Evolutionary conservation across 306 rosid species (phyloP).

Genomic region (Datisca glomerata): DNA sequence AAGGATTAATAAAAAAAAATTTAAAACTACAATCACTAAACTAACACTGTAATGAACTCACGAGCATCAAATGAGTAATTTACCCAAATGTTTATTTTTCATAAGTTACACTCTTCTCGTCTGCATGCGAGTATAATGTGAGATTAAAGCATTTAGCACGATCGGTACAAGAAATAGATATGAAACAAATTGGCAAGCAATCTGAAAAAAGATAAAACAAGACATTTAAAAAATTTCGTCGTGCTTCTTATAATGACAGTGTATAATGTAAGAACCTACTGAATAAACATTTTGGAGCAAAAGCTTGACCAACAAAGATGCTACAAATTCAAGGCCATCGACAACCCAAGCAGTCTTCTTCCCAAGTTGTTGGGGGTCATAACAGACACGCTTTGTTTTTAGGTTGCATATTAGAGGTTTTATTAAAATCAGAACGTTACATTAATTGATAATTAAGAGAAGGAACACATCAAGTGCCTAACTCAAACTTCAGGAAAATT

Average conservation of each 20-base stretch:
- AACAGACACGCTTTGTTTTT: background rate
- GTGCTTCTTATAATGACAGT: background rate
- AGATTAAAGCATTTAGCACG: background rate
- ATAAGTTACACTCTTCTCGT: too few species aligned
- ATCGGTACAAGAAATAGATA: background rate
- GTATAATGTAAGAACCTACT: conserved; percentile 18
- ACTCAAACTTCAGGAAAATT: too few species aligned
- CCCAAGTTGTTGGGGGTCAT: background rate
- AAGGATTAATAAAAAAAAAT: too few species aligned
- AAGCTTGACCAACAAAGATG: conserved; percentile 45
- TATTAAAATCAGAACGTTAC: too few species aligned
- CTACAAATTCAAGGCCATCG: conserved; percentile 60
- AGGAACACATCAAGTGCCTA: too few species aligned
- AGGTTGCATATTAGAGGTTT: too few species aligned
- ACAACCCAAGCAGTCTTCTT: conserved; percentile 58
- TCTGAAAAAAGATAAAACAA: background rate
- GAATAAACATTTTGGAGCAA: conserved; percentile 57
- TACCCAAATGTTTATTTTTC: too few species aligned
- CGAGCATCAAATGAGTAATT: too few species aligned
- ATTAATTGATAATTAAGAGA: too few species aligned
- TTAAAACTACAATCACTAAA: too few species aligned
- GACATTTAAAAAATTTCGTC: background rate
- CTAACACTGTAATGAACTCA: too few species aligned
- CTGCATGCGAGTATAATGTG: too few species aligned
- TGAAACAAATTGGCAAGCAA: background rate